phyloP scores from a whole-genome alignment of 139 green algal genomes.

The Haematococcus sp. region DNA sequence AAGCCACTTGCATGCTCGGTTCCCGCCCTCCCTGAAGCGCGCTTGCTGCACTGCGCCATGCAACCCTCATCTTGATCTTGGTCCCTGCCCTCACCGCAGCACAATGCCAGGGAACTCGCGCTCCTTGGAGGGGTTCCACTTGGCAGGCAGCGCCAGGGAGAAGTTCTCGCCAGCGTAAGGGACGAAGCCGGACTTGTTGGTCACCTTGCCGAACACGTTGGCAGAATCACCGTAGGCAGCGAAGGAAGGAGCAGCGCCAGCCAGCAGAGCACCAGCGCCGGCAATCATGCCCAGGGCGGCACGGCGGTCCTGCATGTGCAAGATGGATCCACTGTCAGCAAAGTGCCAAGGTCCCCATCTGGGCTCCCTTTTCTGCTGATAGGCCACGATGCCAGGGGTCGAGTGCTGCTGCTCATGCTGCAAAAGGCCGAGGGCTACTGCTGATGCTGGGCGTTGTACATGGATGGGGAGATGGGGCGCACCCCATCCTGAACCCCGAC shows the following conservation, averaged over 20 bases:
- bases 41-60: background rate
- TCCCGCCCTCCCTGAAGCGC: too few species aligned
- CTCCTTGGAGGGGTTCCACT: constrained; percentile 97
- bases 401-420: too few species aligned
- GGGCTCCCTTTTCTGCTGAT: background rate
- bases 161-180: constrained; percentile 93
- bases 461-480: background rate
- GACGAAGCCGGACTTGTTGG: constrained; percentile 87
- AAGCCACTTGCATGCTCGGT: background rate
- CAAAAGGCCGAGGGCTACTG: too few species aligned
- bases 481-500: constrained; percentile 4
- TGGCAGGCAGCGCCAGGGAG: constrained; percentile 85
- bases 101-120: constrained; percentile 71
- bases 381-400: background rate
- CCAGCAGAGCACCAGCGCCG: constrained; percentile 56
- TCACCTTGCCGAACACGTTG: constrained; percentile 86
- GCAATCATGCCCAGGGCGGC: constrained; percentile 69
- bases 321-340: background rate
- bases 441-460: background rate
- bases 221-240: constrained; percentile 88
- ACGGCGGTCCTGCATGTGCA: constrained; percentile 57
- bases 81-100: constrained; percentile 37
- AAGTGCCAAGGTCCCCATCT: background rate
- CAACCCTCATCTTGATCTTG: background rate
- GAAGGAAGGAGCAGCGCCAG: constrained; percentile 43